A percentile compares a stretch with the other conserved stretches of the same genome.
Conservation (phyloP, 208 protist genomes). For the Paratrypanosoma confusum region DNA sequence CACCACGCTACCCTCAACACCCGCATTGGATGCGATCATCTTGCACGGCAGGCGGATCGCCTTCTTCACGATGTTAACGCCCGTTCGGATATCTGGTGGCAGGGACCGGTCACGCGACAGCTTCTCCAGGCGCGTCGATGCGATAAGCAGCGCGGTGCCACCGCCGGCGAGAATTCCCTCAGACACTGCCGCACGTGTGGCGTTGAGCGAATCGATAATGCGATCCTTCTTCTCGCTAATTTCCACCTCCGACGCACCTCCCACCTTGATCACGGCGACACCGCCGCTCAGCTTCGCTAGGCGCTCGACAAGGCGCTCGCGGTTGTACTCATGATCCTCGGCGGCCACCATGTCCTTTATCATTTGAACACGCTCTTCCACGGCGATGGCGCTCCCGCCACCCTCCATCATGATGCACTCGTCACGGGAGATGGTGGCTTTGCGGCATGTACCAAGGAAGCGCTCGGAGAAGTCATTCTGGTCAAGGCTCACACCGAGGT, state of each 20-base stretch:
- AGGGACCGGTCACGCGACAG: conserved; percentile 66
- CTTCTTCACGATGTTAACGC: conserved; percentile 72
- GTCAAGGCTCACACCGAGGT: conserved; percentile 89
- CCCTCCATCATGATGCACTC: conserved; percentile 98
- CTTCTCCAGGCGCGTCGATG: conserved; percentile 69
- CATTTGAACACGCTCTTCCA: conserved; percentile 94
- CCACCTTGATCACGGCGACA: conserved; percentile 96
- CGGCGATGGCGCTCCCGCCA: conserved; percentile 86
- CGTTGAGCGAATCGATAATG: conserved; percentile 98
- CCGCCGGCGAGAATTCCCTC: conserved; percentile 98
- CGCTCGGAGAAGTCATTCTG: conserved; percentile 80
- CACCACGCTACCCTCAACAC: conserved; percentile 96
- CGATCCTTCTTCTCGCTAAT: conserved; percentile 99
- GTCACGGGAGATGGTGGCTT: conserved; percentile 94
- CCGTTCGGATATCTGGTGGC: conserved; percentile 56
- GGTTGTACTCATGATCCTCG: conserved; percentile 96
- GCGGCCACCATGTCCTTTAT: conserved; percentile 92
- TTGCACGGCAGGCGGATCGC: conserved; percentile 74
- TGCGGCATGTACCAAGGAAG: conserved; percentile 74
- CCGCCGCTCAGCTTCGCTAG: conserved; percentile 76
- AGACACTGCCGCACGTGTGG: conserved; percentile 96
- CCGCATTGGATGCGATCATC: conserved; percentile 96
- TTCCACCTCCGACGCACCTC: conserved; percentile 98
- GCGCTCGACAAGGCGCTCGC: conserved; percentile 96
- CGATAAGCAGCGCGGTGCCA: conserved; percentile 94